A percentile compares a stretch with the other conserved stretches of the same genome.
These are phyloP conservation scores for Quercus robur DNA, from an alignment of 306 rosid genomes.

Conservation along the genomic window DNA sequence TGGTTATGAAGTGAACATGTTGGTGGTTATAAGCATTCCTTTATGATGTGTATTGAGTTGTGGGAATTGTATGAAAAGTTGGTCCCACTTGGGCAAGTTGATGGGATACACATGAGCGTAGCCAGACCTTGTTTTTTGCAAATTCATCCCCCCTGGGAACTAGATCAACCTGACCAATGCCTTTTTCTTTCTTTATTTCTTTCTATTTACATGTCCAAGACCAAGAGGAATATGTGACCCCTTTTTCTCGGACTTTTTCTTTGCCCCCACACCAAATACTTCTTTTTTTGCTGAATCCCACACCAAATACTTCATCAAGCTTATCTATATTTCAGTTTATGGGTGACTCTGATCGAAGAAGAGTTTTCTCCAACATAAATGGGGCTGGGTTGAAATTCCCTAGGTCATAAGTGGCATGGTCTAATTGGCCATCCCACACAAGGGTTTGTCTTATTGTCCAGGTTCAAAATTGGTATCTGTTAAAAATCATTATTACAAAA, in stretches of 20 bases:
- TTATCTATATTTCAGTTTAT: background rate
- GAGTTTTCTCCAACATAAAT: background rate
- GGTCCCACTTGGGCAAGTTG: background rate
- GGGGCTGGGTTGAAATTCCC: constrained; percentile 16
- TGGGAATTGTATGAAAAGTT: background rate
- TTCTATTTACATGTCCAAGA: background rate
- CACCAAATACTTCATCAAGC: background rate
- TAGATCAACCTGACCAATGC: background rate
- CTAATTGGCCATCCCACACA: background rate
- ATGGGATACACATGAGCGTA: background rate
- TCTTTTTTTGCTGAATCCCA: background rate
- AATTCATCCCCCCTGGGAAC: constrained; percentile 1
- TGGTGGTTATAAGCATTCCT: background rate
- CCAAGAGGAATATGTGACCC: background rate
- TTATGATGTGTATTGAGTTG: background rate
- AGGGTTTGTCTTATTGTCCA: background rate
- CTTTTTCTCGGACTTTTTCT: background rate
- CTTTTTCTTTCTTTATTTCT: background rate
- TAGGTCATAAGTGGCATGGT: background rate
- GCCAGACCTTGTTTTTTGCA: background rate
- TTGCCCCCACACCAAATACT: background rate
- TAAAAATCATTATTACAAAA: background rate
- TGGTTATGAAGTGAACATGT: background rate
- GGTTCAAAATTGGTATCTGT: background rate
- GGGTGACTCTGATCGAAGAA: background rate